These are phyloP conservation scores for Ilyonectria sp. DNA, from an alignment of 2,329 filamentous ascomycete species.

Conservation along the genomic window DNA sequence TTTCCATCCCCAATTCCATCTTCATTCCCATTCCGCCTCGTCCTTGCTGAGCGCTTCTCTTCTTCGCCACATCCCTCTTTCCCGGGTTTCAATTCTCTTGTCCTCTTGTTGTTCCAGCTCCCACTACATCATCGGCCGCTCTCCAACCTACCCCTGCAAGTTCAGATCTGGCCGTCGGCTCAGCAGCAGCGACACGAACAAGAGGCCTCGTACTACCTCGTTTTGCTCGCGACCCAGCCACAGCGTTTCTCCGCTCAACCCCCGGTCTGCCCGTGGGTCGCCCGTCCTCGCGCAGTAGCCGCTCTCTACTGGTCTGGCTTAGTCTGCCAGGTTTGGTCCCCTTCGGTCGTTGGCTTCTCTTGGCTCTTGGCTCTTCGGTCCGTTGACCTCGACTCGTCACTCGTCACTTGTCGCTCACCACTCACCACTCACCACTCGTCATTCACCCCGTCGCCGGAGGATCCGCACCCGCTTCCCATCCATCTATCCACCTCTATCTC, in stretches of 20 bases:
- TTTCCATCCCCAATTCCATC: not conserved
- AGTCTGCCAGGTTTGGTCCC: conserved; percentile 19
- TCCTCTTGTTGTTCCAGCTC: conserved; percentile 8
- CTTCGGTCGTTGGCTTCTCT: conserved; percentile 12
- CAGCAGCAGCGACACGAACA: conserved; percentile 22
- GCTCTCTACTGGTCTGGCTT: conserved; percentile 8
- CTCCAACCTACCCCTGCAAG: conserved; percentile 2
- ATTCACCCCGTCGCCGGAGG: conserved; percentile 28
- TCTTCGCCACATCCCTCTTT: not conserved
- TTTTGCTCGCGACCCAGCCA: conserved; percentile 23
- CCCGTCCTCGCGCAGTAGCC: conserved; percentile 29
- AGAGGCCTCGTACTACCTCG: conserved; percentile 26
- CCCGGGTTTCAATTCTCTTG: not conserved
- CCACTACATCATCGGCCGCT: not conserved
- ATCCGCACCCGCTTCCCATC: conserved; percentile 30
- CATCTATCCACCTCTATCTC: conserved; percentile 14
- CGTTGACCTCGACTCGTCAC: conserved; percentile 19
- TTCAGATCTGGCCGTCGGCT: conserved; percentile 9
- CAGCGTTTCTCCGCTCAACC: conserved; percentile 27
- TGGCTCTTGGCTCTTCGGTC: conserved; percentile 14
- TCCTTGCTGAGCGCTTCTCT: not conserved
- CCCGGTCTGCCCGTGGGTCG: conserved; percentile 24
- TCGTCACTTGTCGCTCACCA: conserved; percentile 25
- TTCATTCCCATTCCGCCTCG: not conserved
- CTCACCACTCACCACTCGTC: conserved; percentile 4